Base-by-base conservation (phyloP, 1,139 yeast genomes). In the Protomyces macrosporus region DNA sequence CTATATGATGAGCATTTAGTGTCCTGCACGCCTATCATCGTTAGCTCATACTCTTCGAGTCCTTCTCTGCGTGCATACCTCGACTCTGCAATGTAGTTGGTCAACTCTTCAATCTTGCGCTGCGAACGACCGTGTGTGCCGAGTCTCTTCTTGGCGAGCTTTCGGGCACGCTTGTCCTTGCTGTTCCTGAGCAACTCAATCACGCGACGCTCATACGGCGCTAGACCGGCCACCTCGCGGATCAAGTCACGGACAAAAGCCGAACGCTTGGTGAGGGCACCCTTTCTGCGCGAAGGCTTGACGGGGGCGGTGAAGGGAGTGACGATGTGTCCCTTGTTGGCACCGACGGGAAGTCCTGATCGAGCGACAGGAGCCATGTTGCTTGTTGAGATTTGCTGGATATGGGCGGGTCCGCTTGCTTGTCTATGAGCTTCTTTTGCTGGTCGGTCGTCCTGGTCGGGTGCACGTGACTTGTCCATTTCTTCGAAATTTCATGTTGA, bases 121-220 rank as follows among this genome's bases (percentile, higher is more conserved):
- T 90, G 89, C 77, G 98, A 97, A 87, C 99, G 95, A 85, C 87
- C 88, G 88, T 91, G 96, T 76, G 98, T 90, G 83, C 99, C 99
- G 80, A 95, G 90, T 93, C 97, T 60, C 96, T 90, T 93, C 95
- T 95, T 95, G 74, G 98, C 97, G 79, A 95, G 91, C 90, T 95
- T 95, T 89, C 95, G 90, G 75, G 99, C 98, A 85, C 98, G 95
- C 96, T 95, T 95, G 84, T 95, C 99, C 87, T 97, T 97, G 79
- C 97, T 93, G 85, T 95, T 95, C 87, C 98, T 93, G 88, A 95
- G 86, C 84, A 95, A 86, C 84, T 95, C 99, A 78, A 95, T 88
- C 80, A 93, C 87, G 85, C 99, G 91, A 86, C 97, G 91, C 85
- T 95, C 98, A 83, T 95, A 95, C 82, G 99, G 98, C 74, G 99